phyloP scores from a whole-genome alignment of 768 basidiomycete species.

The Hygrophorus pudorinus region DNA sequence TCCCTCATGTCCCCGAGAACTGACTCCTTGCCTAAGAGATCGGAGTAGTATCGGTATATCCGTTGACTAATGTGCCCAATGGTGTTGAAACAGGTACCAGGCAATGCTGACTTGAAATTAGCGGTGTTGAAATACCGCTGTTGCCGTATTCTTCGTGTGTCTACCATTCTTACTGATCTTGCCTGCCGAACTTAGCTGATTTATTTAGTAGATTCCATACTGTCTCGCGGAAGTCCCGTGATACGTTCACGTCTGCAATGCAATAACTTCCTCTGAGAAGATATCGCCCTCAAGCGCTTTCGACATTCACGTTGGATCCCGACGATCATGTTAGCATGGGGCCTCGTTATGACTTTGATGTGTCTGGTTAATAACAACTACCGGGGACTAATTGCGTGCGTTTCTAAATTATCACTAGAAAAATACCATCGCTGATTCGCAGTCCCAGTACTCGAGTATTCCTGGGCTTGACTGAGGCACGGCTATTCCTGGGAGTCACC shows the following conservation, averaged over 20 bases:
- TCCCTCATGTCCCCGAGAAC: too few relatives aligned
- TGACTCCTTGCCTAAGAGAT: too few relatives aligned
- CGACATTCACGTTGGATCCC: slow-evolving; percentile 19
- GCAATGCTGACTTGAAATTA: slow-evolving; percentile 23
- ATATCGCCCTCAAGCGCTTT: slow-evolving; percentile 15
- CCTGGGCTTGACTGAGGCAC: too few relatives aligned
- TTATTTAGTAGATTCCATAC: slow-evolving; percentile 13
- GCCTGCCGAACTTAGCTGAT: neutral
- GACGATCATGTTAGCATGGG: slow-evolving; percentile 16
- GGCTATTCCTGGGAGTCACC: too few relatives aligned
- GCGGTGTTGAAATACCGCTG: slow-evolving; percentile 16
- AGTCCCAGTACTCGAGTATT: too few relatives aligned
- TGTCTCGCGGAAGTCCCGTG: slow-evolving; percentile 17
- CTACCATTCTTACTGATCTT: neutral
- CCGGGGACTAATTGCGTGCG: slow-evolving; percentile 16
- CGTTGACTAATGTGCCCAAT: too few relatives aligned
- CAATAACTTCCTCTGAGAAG: neutral
- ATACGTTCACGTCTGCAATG: slow-evolving; percentile 6
- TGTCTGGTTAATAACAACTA: slow-evolving; percentile 15
- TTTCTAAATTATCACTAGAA: slow-evolving; percentile 10
- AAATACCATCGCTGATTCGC: too few relatives aligned
- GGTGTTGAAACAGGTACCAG: too few relatives aligned
- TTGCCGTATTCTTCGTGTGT: slow-evolving; percentile 18
- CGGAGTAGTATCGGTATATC: too few relatives aligned
- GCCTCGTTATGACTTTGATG: slow-evolving; percentile 18